These are phyloP conservation scores for Termitomyces sp. DNA, from an alignment of 768 basidiomycete species.

Conservation along the genomic window DNA sequence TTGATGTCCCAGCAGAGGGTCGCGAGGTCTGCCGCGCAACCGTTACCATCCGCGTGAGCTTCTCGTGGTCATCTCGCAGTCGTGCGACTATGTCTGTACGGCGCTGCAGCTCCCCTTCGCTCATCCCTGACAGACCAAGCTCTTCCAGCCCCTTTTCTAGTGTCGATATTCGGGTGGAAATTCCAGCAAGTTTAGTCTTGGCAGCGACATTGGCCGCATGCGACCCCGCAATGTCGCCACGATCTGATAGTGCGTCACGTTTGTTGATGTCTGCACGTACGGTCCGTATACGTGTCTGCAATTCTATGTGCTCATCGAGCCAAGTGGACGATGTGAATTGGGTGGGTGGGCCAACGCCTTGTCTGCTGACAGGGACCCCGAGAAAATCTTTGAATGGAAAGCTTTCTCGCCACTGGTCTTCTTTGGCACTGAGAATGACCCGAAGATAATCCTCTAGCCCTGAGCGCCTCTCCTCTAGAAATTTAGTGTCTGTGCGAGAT, in stretches of 20 bases:
- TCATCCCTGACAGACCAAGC: slow-evolving; percentile 67
- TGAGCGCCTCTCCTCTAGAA: slow-evolving; percentile 70
- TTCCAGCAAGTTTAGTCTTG: slow-evolving; percentile 76
- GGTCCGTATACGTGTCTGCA: slow-evolving; percentile 72
- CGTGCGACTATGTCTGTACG: slow-evolving; percentile 86
- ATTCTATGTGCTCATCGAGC: slow-evolving; percentile 83
- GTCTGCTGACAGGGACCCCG: slow-evolving; percentile 67
- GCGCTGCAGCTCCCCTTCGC: slow-evolving; percentile 87
- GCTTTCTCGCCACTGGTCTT: slow-evolving; percentile 76
- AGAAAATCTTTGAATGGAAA: slow-evolving; percentile 85
- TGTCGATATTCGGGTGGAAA: slow-evolving; percentile 66
- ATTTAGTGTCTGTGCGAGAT: slow-evolving; percentile 48
- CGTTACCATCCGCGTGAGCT: slow-evolving; percentile 80
- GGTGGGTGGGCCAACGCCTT: slow-evolving; percentile 29
- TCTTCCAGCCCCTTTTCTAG: slow-evolving; percentile 66
- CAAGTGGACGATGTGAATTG: slow-evolving; percentile 76
- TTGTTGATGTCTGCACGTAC: slow-evolving; percentile 84
- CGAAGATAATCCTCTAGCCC: slow-evolving; percentile 85
- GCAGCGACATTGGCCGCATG: slow-evolving; percentile 80
- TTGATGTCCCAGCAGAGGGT: slow-evolving; percentile 20
- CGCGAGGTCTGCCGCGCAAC: slow-evolving; percentile 56
- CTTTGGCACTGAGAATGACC: slow-evolving; percentile 76
- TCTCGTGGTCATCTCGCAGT: slow-evolving; percentile 88
- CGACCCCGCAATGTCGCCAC: slow-evolving; percentile 66
- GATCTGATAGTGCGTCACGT: slow-evolving; percentile 77